These are phyloP conservation scores for Pleoardoris graminearum DNA, from an alignment of 2,329 filamentous ascomycete species.

Conservation along the genomic window DNA sequence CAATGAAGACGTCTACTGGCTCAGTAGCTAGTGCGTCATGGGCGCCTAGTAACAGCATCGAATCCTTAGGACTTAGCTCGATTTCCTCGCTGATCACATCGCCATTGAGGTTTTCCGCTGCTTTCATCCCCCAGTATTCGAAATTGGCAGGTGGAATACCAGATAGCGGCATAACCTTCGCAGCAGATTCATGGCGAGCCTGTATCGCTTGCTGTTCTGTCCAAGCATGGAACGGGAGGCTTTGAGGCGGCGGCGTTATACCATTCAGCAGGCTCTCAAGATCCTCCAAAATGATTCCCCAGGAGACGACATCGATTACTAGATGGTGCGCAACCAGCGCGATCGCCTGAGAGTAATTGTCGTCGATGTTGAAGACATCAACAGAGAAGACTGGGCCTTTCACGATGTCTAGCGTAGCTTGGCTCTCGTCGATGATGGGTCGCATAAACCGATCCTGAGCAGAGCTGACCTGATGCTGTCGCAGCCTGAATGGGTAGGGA, in stretches of 20 bases:
- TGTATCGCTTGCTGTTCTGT: conserved; percentile 36
- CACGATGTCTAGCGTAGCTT: conserved; percentile 38
- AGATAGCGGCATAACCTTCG: conserved; percentile 31
- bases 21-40: conserved; percentile 43
- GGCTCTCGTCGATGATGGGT: conserved; percentile 33
- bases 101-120: conserved; percentile 36
- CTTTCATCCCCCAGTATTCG: conserved; percentile 46
- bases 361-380: conserved; percentile 47
- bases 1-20: conserved; percentile 43
- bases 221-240: conserved; percentile 45
- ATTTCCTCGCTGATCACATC: conserved; percentile 39
- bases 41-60: conserved; percentile 37
- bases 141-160: conserved; percentile 32
- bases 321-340: conserved; percentile 46
- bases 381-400: conserved; percentile 47
- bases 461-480: conserved; percentile 20
- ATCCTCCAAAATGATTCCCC: conserved; percentile 46
- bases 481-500: conserved; percentile 31
- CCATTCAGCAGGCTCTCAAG: conserved; percentile 40
- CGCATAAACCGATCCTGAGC: conserved; percentile 20
- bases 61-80: conserved; percentile 35
- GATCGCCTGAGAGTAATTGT: conserved; percentile 38
- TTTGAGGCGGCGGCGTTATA: conserved; percentile 28
- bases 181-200: conserved; percentile 27
- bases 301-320: conserved; percentile 45